A percentile compares a stretch with the other conserved stretches of the same genome.
phyloP scores from a whole-genome alignment of 164 flowering plant species.

The Macadamia tetraphylla region DNA sequence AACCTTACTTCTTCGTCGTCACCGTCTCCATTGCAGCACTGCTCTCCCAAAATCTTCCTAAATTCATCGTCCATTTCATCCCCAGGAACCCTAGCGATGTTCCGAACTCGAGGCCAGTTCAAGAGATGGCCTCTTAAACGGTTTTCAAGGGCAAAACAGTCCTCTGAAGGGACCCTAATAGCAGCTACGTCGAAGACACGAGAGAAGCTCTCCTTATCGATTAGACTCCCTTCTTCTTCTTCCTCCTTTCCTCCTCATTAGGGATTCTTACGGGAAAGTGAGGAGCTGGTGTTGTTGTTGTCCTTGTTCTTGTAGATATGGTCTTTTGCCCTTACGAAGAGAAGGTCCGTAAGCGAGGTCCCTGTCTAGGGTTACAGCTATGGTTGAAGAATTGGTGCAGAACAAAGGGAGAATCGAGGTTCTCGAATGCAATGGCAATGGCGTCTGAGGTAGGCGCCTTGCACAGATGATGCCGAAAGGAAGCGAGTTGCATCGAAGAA shows the following conservation, averaged over 20 bases:
- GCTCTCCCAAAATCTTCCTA: constrained; percentile 14
- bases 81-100: constrained; percentile 81
- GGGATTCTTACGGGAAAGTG: neutral
- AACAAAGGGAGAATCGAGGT: constrained; percentile 13
- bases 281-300: neutral
- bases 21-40: constrained; percentile 6
- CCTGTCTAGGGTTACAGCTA: constrained; percentile 9
- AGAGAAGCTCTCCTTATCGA: constrained; percentile 56
- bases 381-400: constrained; percentile 18
- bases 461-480: constrained; percentile 20
- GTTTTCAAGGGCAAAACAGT: constrained; percentile 62
- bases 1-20: constrained; percentile 12
- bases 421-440: constrained; percentile 7
- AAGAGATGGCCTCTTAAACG: constrained; percentile 82
- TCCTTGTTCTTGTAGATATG: constrained; percentile 8
- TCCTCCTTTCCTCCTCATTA: neutral
- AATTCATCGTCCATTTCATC: constrained; percentile 65
- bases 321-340: constrained; percentile 52
- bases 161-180: constrained; percentile 68
- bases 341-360: constrained; percentile 66
- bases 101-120: constrained; percentile 93
- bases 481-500: constrained; percentile 24
- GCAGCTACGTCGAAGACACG: constrained; percentile 68
- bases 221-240: neutral
- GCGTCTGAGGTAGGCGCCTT: constrained; percentile 15